Conservation (phyloP, 495 filamentous ascomycete genomes). For the Cercophora scortea region DNA sequence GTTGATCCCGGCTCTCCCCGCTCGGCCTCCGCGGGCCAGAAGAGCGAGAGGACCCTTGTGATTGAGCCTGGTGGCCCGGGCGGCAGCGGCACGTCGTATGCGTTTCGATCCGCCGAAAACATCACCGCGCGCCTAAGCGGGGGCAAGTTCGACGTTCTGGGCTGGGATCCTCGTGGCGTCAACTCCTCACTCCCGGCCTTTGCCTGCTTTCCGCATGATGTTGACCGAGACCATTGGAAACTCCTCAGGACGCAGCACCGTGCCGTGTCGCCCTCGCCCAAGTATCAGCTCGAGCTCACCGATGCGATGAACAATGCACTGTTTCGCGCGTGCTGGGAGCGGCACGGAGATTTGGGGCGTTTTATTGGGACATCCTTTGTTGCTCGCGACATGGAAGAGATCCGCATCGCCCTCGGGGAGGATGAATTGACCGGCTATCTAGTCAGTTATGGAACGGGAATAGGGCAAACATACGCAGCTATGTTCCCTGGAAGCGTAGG, state of each 20-base stretch:
- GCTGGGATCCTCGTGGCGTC: conserved; percentile 51
- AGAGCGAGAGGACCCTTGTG: conserved; percentile 39
- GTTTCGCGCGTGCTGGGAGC: conserved; percentile 36
- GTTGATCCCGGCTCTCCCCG: conserved; percentile 1
- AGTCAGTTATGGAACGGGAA: conserved; percentile 61
- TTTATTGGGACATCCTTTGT: conserved; percentile 38
- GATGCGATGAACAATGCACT: conserved; percentile 35
- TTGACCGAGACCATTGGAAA: conserved; percentile 34
- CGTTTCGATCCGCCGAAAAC: conserved; percentile 25
- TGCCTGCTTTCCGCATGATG: conserved; percentile 41
- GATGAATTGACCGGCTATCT: conserved; percentile 53
- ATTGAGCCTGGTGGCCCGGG: conserved; percentile 41
- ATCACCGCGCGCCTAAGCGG: conserved; percentile 31
- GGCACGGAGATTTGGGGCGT: conserved; percentile 32
- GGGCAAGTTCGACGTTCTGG: conserved; percentile 40
- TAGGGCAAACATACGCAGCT: conserved; percentile 50
- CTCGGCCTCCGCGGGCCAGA: conserved; percentile 16
- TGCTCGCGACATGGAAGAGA: conserved; percentile 42
- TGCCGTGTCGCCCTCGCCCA: conserved; percentile 22
- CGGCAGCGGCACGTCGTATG: conserved; percentile 34
- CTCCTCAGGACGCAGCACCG: conserved; percentile 30
- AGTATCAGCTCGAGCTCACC: conserved; percentile 27
- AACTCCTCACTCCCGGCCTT: conserved; percentile 41
- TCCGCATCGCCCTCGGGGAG: conserved; percentile 39
- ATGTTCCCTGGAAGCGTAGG: conserved; percentile 42